Evolutionary conservation across 192 early-diverging fungal genomes (phyloP).

Genomic region (Ambispora gerdemannii): DNA sequence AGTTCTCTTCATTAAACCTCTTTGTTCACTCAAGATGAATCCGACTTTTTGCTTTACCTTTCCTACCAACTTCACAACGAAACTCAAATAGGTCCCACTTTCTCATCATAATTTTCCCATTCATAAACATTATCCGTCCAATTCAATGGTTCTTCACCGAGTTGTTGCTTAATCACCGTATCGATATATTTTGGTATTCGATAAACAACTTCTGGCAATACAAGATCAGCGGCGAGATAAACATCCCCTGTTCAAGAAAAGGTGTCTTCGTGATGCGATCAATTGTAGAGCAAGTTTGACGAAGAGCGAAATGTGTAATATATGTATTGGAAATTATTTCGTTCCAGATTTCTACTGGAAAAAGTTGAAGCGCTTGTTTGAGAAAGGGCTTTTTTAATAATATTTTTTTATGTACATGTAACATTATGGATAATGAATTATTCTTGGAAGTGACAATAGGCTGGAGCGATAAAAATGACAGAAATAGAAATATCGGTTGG

Average conservation of each 20-base stretch:
- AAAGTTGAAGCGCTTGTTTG: conserved; percentile 11
- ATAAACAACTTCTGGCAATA: conserved; percentile 6
- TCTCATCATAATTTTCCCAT: conserved; percentile 24
- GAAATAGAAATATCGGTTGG: too few species aligned
- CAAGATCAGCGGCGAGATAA: background rate
- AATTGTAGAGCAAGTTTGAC: background rate
- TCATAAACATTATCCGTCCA: conserved; percentile 28
- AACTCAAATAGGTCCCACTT: background rate
- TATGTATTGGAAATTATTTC: conserved; percentile 11
- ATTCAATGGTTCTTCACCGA: conserved; percentile 5
- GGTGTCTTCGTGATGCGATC: background rate
- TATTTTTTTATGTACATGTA: too few species aligned
- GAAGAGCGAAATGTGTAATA: conserved; percentile 6
- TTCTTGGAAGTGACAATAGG: too few species aligned
- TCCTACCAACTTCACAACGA: conserved; percentile 19
- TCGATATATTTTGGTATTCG: conserved; percentile 30
- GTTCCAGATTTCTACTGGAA: conserved; percentile 24
- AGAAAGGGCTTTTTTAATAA: too few species aligned
- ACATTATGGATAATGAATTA: too few species aligned
- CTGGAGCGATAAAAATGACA: too few species aligned
- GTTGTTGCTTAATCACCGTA: conserved; percentile 1
- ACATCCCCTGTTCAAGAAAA: background rate
- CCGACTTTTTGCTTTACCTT: conserved; percentile 20
- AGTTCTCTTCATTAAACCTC: conserved; percentile 13
- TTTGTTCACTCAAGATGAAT: conserved; percentile 13